Evolutionary conservation across 192 early-diverging fungal genomes (phyloP).

Genomic region (Kickxella alabastrina): DNA sequence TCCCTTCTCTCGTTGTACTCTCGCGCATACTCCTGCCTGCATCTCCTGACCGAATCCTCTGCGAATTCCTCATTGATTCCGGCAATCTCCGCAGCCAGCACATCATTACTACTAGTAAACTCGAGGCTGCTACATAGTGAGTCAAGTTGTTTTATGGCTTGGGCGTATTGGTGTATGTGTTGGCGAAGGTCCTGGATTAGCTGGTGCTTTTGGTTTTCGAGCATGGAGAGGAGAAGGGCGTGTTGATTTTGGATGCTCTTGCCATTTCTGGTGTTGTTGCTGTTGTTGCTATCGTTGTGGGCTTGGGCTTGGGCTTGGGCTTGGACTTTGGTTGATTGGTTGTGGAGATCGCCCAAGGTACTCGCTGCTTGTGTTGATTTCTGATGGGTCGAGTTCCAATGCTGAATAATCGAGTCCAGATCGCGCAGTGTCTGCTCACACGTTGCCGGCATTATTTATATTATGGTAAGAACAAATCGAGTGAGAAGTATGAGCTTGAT

Average conservation of each 20-base stretch:
- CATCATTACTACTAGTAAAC: background rate
- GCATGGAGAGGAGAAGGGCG: background rate
- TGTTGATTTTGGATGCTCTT: no score
- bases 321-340: constrained; percentile 3
- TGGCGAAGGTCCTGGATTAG: background rate
- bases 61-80: constrained; percentile 16
- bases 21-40: background rate
- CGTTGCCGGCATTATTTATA: background rate
- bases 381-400: constrained; percentile 7
- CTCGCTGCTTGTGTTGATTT: constrained; percentile 3
- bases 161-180: constrained; percentile 3
- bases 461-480: no score
- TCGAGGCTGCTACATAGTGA: background rate
- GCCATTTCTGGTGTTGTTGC: no score
- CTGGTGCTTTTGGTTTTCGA: background rate
- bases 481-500: no score
- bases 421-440: constrained; percentile 8
- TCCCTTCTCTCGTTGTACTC: constrained; percentile 4
- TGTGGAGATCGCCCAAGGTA: constrained; percentile 5
- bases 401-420: constrained; percentile 10
- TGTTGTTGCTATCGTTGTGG: no score
- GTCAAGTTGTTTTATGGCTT: background rate
- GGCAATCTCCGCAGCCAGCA: background rate
- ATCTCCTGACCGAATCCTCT: background rate
- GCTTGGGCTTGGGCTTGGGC: no score